Conservation (phyloP, 164 flowering plant genomes). For the Tetracentron sinense region DNA sequence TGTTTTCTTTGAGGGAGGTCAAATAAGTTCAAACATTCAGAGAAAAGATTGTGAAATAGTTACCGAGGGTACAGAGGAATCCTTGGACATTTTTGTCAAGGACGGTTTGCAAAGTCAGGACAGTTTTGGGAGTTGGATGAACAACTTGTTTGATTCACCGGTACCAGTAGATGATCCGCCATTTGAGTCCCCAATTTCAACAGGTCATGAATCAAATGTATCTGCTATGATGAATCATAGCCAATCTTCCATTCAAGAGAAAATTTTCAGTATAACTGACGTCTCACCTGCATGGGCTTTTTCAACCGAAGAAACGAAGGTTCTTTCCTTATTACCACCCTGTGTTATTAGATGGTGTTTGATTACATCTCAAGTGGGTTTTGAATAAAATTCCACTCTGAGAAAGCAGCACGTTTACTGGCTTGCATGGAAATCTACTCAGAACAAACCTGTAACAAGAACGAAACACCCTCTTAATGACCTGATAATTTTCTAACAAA, state of each 20-base stretch:
- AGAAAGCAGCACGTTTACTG: background rate
- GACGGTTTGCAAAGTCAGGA: constrained; percentile 62
- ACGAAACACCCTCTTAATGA: too few species aligned
- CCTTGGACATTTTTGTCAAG: constrained; percentile 21
- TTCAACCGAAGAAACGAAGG: constrained; percentile 89
- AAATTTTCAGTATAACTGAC: constrained; percentile 66
- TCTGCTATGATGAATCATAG: constrained; percentile 23
- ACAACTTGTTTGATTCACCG: constrained; percentile 46
- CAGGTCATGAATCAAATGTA: constrained; percentile 30
- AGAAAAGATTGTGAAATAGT: constrained; percentile 22
- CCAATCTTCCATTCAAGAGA: constrained; percentile 31
- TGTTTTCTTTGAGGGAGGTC: constrained; percentile 23
- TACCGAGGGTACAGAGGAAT: constrained; percentile 19
- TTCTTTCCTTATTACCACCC: constrained; percentile 17
- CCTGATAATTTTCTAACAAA: too few species aligned
- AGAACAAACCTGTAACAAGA: too few species aligned
- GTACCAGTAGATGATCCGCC: constrained; percentile 36
- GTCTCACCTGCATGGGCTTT: constrained; percentile 79
- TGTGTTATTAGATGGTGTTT: background rate
- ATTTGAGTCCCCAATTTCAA: constrained; percentile 34
- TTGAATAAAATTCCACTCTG: background rate
- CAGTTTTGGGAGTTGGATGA: constrained; percentile 83
- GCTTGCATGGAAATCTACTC: too few species aligned
- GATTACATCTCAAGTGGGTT: too few species aligned
- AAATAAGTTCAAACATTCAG: constrained; percentile 19